A percentile compares a stretch with the other conserved stretches of the same genome.
Conservation (phyloP, 2,329 filamentous ascomycete species). For the Penicillium sp. region DNA sequence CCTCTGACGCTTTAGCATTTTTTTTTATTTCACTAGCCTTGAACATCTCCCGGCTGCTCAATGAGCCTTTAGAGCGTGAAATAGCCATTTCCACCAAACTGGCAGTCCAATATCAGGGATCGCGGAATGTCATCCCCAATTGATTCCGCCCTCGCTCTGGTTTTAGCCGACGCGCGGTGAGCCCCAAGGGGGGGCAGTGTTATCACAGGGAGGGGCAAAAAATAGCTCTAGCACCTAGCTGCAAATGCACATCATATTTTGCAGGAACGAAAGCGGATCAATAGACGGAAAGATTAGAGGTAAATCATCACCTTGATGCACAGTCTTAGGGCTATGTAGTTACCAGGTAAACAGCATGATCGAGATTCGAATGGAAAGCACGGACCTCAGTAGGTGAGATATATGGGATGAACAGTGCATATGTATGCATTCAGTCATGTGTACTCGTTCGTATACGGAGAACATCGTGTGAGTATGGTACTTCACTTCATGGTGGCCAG, state of each 20-base stretch:
- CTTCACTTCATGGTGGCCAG: background rate
- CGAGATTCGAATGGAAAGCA: background rate
- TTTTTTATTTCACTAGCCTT: background rate
- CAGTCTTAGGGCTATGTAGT: background rate
- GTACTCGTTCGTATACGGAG: background rate
- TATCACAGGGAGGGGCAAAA: conserved; percentile 9
- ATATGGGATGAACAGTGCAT: background rate
- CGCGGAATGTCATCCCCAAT: conserved; percentile 9
- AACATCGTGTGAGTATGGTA: background rate
- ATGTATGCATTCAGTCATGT: background rate
- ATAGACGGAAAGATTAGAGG: background rate
- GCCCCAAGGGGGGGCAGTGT: background rate
- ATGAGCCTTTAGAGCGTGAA: background rate
- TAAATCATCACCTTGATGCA: background rate
- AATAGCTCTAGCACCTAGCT: conserved; percentile 11
- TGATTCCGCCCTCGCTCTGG: conserved; percentile 13
- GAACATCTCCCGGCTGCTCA: background rate
- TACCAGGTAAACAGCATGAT: background rate
- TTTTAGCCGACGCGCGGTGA: conserved; percentile 1
- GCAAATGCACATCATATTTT: conserved; percentile 21
- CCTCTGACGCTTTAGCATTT: background rate
- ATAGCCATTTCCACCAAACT: background rate
- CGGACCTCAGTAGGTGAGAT: background rate
- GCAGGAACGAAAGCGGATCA: background rate
- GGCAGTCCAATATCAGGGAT: background rate